Evolutionary conservation across 345 rosid species (phyloP).

Genomic region (Arabidopsis suecica): DNA sequence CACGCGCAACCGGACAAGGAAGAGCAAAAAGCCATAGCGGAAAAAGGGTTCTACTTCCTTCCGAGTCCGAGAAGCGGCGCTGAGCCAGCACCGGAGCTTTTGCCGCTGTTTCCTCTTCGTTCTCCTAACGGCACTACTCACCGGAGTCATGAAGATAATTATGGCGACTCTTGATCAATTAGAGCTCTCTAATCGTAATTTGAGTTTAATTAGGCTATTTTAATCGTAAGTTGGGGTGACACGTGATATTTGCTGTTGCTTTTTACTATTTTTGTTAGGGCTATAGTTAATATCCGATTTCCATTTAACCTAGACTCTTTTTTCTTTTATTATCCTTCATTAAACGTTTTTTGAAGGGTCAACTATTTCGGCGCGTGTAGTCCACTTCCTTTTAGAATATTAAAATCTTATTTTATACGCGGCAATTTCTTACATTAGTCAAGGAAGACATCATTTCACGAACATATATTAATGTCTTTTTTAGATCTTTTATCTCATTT

Average conservation of each 20-base stretch:
- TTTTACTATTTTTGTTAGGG: conserved; percentile 41
- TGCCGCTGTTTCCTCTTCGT: conserved; percentile 74
- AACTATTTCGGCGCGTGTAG: conserved; percentile 41
- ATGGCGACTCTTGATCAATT: conserved; percentile 8
- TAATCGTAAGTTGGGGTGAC: conserved; percentile 14
- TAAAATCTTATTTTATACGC: conserved; percentile 5
- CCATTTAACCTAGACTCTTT: conserved; percentile 13
- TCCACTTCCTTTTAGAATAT: conserved; percentile 32
- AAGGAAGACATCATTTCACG: conserved; percentile 33
- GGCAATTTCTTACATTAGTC: conserved; percentile 32
- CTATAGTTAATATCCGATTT: conserved; percentile 13
- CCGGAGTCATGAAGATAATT: conserved; percentile 2
- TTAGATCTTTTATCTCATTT: not conserved
- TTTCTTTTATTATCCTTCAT: not conserved
- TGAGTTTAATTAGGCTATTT: conserved; percentile 17
- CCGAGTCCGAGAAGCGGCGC: conserved; percentile 63
- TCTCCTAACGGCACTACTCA: conserved; percentile 55
- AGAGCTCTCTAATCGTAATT: conserved; percentile 24
- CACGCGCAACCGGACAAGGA: conserved; percentile 44
- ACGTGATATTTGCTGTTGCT: conserved; percentile 22
- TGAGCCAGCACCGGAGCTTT: conserved; percentile 65
- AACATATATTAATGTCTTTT: not conserved
- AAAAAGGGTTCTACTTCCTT: conserved; percentile 73
- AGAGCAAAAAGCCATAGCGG: conserved; percentile 61
- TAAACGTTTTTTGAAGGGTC: conserved; percentile 13